phyloP scores from a whole-genome alignment of 1,284 basidiomycete species.

The Phellopilus nigrolimitatus region DNA sequence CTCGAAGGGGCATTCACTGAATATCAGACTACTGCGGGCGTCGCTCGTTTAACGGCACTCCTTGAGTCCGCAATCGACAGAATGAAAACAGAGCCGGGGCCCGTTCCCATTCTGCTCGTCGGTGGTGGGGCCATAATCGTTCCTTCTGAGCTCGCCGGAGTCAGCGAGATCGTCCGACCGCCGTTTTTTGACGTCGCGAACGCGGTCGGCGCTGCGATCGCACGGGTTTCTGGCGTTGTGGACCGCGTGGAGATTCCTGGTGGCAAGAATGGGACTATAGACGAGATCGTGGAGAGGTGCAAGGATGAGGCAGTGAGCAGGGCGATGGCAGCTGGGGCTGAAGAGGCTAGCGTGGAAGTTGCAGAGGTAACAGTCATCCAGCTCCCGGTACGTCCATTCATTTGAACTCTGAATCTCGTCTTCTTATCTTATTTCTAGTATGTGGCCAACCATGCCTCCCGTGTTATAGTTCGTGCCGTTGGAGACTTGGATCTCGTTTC shows the following conservation, averaged over 20 bases:
- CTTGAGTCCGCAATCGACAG: constrained; percentile 43
- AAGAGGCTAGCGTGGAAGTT: constrained; percentile 35
- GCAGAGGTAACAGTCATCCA: constrained; percentile 41
- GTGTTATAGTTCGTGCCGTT: constrained; percentile 44
- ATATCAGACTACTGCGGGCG: constrained; percentile 31
- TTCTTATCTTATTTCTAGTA: constrained; percentile 31
- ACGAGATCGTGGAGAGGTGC: constrained; percentile 36
- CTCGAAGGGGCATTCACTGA: constrained; percentile 31
- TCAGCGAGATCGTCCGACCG: constrained; percentile 44
- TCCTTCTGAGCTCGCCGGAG: constrained; percentile 40
- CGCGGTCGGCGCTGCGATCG: constrained; percentile 50
- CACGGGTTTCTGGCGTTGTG: constrained; percentile 34
- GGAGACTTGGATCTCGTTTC: constrained; percentile 33
- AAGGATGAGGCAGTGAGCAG: constrained; percentile 42
- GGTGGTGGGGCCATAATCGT: constrained; percentile 48
- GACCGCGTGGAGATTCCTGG: constrained; percentile 42
- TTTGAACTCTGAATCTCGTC: background rate
- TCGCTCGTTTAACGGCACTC: constrained; percentile 40
- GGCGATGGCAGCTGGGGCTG: constrained; percentile 43
- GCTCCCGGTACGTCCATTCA: constrained; percentile 31
- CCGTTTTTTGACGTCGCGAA: constrained; percentile 50
- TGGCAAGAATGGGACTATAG: constrained; percentile 31
- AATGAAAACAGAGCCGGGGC: constrained; percentile 56
- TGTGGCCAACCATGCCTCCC: constrained; percentile 46
- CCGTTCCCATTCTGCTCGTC: constrained; percentile 44